Evolutionary conservation across 345 rosid species (phyloP).

Genomic region (Syzygium aromaticum): DNA sequence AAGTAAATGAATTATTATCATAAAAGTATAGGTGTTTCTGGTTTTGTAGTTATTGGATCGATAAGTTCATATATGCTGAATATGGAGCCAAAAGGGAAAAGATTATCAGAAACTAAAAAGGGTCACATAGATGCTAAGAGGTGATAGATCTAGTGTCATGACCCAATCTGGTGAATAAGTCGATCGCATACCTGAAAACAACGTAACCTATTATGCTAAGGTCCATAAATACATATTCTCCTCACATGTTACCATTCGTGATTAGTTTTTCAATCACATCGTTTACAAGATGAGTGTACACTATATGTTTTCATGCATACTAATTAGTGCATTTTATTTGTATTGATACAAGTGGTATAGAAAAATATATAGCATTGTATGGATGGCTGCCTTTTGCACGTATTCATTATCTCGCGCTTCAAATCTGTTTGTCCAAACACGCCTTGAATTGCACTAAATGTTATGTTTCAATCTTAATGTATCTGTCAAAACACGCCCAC

Average conservation of each 20-base stretch:
- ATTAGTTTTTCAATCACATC: not conserved
- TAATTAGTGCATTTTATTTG: not conserved
- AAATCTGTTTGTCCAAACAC: not conserved
- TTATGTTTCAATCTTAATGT: not conserved
- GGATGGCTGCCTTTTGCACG: not conserved
- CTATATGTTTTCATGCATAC: not conserved
- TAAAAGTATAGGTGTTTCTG: not conserved
- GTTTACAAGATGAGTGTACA: not conserved
- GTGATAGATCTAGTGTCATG: not conserved
- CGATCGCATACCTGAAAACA: not conserved
- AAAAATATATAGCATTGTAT: not conserved
- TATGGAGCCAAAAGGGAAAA: not conserved
- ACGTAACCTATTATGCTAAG: not conserved
- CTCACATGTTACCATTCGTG: not conserved
- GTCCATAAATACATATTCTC: not conserved
- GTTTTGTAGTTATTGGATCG: not conserved
- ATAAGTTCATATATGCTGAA: not conserved
- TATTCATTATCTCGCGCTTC: not conserved
- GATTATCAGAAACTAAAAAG: not conserved
- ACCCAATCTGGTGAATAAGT: not conserved
- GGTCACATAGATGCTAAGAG: not conserved
- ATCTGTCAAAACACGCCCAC: not conserved
- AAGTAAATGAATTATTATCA: not conserved
- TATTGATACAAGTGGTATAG: not conserved
- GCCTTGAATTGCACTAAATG: not conserved